Conservation (phyloP, 208 protist genomes). For the Acanthamoeba healyi region DNA sequence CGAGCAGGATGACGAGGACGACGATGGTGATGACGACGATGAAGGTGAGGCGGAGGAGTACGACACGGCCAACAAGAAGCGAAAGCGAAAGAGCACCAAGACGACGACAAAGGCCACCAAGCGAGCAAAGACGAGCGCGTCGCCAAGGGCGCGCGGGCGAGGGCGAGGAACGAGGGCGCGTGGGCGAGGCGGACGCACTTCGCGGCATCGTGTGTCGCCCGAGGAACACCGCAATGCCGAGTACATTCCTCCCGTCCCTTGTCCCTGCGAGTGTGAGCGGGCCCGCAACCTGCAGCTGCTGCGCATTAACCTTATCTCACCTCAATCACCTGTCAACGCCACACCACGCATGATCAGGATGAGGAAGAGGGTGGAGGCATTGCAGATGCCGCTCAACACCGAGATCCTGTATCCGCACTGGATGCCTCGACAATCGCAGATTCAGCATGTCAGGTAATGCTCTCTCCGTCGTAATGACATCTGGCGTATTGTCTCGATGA, state of each 20-base stretch:
- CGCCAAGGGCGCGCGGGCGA: not conserved
- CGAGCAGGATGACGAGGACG: not conserved
- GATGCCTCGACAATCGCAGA: not conserved
- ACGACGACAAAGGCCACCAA: not conserved
- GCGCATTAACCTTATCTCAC: no score
- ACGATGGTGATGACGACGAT: not conserved
- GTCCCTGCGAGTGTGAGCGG: not conserved
- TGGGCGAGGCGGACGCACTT: not conserved
- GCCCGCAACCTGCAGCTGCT: not conserved
- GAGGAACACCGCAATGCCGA: conserved; percentile 52
- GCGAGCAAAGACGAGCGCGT: not conserved
- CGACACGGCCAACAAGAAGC: not conserved
- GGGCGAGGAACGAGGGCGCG: not conserved
- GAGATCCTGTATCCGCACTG: conserved; percentile 54
- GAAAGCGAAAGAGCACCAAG: not conserved
- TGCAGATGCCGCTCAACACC: not conserved
- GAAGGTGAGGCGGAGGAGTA: not conserved
- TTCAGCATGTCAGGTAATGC: not conserved
- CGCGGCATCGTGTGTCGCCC: conserved; percentile 19
- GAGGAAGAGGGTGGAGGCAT: not conserved
- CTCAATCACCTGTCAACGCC: no score
- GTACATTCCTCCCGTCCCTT: not conserved
- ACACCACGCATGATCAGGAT: not conserved
- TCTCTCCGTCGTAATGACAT: no score
- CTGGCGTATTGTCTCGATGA: no score